These are phyloP conservation scores for Lablab purpureus DNA, from an alignment of 306 rosid species.

Conservation along the genomic window DNA sequence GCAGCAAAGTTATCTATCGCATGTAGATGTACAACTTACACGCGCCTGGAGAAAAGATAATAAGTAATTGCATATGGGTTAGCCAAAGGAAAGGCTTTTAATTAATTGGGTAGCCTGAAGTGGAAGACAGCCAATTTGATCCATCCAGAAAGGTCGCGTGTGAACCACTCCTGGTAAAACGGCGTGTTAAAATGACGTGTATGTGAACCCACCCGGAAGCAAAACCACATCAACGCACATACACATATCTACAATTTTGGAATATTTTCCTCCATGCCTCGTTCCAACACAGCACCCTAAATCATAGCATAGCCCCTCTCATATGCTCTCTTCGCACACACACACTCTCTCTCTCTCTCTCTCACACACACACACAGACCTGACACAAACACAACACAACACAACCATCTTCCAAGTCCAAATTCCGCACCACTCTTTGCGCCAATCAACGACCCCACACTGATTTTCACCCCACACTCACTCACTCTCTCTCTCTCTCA, in stretches of 20 bases:
- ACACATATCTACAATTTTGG: not conserved
- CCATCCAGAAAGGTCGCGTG: not conserved
- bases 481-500: not conserved
- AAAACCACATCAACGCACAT: not conserved
- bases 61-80: no score
- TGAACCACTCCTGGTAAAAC: not conserved
- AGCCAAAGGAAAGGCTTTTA: no score
- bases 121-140: no score
- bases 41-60: no score
- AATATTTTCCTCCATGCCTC: not conserved
- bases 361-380: not conserved
- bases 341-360: not conserved
- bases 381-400: not conserved
- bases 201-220: not conserved
- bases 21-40: no score
- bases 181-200: slow-evolving; percentile 11
- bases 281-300: not conserved
- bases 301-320: not conserved
- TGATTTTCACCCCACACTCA: not conserved
- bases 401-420: not conserved
- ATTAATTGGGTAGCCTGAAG: no score
- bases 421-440: not conserved
- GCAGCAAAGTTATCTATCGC: no score
- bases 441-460: slow-evolving; percentile 22
- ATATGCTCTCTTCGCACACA: not conserved